These are phyloP conservation scores for Volutella citrinella DNA, from an alignment of 2,329 filamentous ascomycete genomes.

Conservation along the genomic window DNA sequence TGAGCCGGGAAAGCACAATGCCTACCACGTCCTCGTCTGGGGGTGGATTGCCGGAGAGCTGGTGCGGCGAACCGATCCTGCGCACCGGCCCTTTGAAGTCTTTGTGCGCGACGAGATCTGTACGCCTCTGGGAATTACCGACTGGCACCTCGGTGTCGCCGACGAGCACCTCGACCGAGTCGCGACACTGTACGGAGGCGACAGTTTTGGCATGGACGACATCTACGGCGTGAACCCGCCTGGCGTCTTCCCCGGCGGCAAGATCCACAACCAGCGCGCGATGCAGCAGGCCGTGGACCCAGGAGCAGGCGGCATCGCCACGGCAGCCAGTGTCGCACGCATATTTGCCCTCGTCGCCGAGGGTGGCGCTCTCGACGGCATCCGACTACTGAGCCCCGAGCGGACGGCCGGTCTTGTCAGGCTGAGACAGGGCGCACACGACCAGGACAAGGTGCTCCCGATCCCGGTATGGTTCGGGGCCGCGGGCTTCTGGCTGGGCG, in stretches of 20 bases:
- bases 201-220: slow-evolving; percentile 2
- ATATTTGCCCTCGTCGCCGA: slow-evolving; percentile 10
- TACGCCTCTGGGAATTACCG: slow-evolving; percentile 4
- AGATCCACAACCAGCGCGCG: slow-evolving; percentile 6
- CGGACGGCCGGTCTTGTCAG: background rate
- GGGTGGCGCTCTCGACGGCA: slow-evolving; percentile 5
- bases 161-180: slow-evolving; percentile 5
- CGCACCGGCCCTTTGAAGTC: slow-evolving; percentile 1
- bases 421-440: slow-evolving; percentile 1
- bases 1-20: slow-evolving; percentile 6
- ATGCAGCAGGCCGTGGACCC: slow-evolving; percentile 8
- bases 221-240: slow-evolving; percentile 1
- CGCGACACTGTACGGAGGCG: slow-evolving; percentile 6
- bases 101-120: slow-evolving; percentile 8
- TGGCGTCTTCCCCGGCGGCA: slow-evolving; percentile 2
- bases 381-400: background rate
- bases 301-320: slow-evolving; percentile 6
- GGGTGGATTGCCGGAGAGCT: slow-evolving; percentile 9
- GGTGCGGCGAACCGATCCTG: slow-evolving; percentile 7
- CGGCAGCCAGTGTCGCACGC: slow-evolving; percentile 1
- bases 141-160: slow-evolving; percentile 5
- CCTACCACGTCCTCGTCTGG: slow-evolving; percentile 9
- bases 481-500: slow-evolving; percentile 2
- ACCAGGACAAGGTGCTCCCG: slow-evolving; percentile 2
- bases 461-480: slow-evolving; percentile 4